Conservation (phyloP, 345 rosid species). For the Eucalyptus cloeziana region DNA sequence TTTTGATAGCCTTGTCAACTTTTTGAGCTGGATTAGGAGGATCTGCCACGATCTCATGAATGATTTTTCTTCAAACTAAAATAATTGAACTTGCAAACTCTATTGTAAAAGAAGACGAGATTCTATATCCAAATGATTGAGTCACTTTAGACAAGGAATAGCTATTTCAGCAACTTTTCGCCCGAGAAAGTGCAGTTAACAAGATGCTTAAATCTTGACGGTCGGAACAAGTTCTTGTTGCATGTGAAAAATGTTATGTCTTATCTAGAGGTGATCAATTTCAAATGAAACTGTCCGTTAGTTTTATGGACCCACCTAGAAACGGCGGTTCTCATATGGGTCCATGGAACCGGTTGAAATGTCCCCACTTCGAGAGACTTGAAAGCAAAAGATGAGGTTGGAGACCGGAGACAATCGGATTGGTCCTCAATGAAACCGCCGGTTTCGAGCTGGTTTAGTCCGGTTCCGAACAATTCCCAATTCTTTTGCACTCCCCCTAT, state of each 20-base stretch:
- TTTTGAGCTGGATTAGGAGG: neutral
- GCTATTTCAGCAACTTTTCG: neutral
- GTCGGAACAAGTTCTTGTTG: neutral
- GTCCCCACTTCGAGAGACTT: too few species aligned
- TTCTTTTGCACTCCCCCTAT: neutral
- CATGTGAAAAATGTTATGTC: neutral
- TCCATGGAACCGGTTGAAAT: neutral
- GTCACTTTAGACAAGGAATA: neutral
- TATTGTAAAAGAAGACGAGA: neutral
- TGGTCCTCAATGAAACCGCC: neutral
- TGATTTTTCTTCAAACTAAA: neutral
- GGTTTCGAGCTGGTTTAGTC: fast-evolving
- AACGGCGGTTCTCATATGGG: neutral
- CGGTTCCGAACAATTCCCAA: neutral
- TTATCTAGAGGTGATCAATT: too few species aligned
- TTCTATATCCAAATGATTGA: neutral
- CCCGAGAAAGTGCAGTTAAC: neutral
- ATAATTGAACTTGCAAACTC: neutral
- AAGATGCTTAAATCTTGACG: neutral
- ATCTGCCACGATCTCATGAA: neutral
- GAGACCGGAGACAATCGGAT: neutral
- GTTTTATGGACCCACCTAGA: neutral
- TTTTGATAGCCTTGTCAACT: neutral
- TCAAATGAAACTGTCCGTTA: too few species aligned
- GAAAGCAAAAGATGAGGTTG: too few species aligned